Evolutionary conservation across 2,329 filamentous ascomycete species (phyloP), one percentile per base, ranked within the genome.

Genomic region (Purpureocillium takamizusanense): DNA sequence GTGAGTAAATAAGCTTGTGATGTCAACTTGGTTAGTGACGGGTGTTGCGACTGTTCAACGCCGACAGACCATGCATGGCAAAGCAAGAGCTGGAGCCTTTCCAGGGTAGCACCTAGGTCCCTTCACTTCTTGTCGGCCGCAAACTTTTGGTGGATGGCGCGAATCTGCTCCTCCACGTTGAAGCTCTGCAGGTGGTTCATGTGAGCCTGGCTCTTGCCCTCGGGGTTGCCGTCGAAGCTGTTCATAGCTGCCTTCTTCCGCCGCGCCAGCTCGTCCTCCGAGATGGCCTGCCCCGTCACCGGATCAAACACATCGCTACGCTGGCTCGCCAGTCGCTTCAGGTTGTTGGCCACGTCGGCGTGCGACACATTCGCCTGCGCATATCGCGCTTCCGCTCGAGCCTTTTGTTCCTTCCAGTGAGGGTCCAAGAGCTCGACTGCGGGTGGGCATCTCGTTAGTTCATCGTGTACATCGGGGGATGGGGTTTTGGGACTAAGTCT

Each of bases 401-500:
- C 84, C 50, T 88, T 87, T 59, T 97, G 89, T 57, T 95, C 89
- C 59, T 94, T 94, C 89, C 90, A 97, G 42, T 84, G 78, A 1
- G 90, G 90, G 57, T 97, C 90, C 42, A 95, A 75, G 34, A 95
- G 74, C 63, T 97, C 90, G 56, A 97, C 84, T 83, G 31, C 6
- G 5, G 21, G 4, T 33, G 14, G 12, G 15, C 17, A 16, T 25
- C 21, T 5, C 10, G 6, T 25, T 25, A 25, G 21, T n/a, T n/a
- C 21, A 25, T 25, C 10, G 21, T 5, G 21, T 25, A 25, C 21
- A 25, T 5, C 10, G 21, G 21, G 21, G 21, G 21, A 25, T 5
- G 21, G 21, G 21, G 21, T 25, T 25, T 25, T 5, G 21, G 21
- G 6, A 25, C 6, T 25, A 25, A n/a, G 31, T 55, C 72, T 63